Percentiles rank a stretch among this genome's conserved stretches.
These are phyloP conservation scores for Pholiota adiposa DNA, from an alignment of 1,284 basidiomycete species.

Conservation along the genomic window DNA sequence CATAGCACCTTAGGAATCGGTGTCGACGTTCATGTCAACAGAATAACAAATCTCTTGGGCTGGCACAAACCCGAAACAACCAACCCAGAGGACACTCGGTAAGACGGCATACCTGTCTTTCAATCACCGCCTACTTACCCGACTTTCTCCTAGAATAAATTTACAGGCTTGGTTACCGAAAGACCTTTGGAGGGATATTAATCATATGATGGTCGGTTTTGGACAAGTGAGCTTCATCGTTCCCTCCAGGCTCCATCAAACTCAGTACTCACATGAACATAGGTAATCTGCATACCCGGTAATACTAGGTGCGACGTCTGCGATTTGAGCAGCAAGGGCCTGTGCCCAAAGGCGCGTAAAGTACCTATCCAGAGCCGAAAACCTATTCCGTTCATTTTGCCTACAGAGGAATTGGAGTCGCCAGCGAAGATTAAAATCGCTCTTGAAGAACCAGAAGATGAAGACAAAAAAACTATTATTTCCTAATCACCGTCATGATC, in stretches of 20 bases:
- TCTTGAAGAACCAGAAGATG: conserved; percentile 25
- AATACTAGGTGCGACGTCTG: conserved; percentile 86
- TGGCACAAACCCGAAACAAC: conserved; percentile 90
- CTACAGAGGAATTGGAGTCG: conserved; percentile 8
- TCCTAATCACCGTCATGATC: not conserved
- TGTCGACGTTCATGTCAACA: conserved; percentile 95
- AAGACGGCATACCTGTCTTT: conserved; percentile 6
- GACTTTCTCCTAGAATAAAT: conserved; percentile 62
- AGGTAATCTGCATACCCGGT: conserved; percentile 84
- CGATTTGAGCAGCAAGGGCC: conserved; percentile 52
- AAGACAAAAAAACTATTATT: conserved; percentile 1
- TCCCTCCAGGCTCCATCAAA: not conserved
- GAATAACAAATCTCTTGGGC: conserved; percentile 90
- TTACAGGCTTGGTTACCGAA: conserved; percentile 91
- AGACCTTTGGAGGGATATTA: conserved; percentile 81
- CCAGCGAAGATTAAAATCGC: conserved; percentile 30
- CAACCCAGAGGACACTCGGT: conserved; percentile 89
- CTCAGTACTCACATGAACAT: not conserved
- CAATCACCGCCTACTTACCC: not conserved
- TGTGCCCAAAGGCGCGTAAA: conserved; percentile 65
- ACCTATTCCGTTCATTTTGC: not conserved
- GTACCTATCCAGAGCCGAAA: conserved; percentile 18
- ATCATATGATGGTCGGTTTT: conserved; percentile 90
- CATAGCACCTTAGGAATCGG: conserved; percentile 93
- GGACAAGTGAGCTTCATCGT: conserved; percentile 68